These are phyloP conservation scores for Nothophytophthora sp. DNA, from an alignment of 352 stramenopile genomes.

Conservation along the genomic window DNA sequence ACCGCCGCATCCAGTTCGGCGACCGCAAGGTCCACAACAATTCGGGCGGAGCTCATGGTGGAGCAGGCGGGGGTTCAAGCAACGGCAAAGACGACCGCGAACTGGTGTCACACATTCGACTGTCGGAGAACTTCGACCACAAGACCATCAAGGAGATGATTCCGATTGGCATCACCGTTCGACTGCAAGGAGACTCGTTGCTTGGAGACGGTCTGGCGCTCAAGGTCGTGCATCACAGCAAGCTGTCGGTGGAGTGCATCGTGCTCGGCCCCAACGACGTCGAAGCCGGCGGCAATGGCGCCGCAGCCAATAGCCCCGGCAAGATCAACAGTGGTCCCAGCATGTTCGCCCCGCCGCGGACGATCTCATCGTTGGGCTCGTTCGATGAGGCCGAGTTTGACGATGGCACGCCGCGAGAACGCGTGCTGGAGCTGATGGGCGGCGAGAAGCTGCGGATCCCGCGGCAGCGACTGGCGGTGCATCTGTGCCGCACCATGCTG, in stretches of 20 bases:
- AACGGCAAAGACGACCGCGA: conserved; percentile 39
- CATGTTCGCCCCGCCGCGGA: conserved; percentile 31
- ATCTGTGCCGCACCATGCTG: conserved; percentile 66
- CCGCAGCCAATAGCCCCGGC: neutral
- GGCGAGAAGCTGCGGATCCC: conserved; percentile 86
- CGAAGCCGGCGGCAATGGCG: conserved; percentile 7
- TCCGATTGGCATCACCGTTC: conserved; percentile 81
- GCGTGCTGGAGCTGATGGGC: conserved; percentile 77
- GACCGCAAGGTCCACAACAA: conserved; percentile 49
- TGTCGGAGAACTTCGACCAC: conserved; percentile 91
- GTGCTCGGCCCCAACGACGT: conserved; percentile 60
- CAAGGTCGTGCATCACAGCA: conserved; percentile 84
- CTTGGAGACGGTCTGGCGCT: conserved; percentile 73
- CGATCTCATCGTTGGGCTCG: conserved; percentile 37
- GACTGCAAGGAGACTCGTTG: conserved; percentile 76
- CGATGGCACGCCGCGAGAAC: conserved; percentile 36
- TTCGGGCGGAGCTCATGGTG: conserved; percentile 12
- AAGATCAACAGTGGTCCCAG: conserved; percentile 13
- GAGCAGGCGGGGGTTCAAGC: conserved; percentile 3
- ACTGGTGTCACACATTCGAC: conserved; percentile 73
- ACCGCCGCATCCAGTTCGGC: conserved; percentile 79
- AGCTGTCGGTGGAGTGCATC: conserved; percentile 83
- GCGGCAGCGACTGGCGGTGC: conserved; percentile 65
- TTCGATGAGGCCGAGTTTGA: conserved; percentile 40
- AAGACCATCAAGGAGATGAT: conserved; percentile 92